phyloP scores from a whole-genome alignment of 768 basidiomycete species.

The Lanmaoa pseudosensibilis region DNA sequence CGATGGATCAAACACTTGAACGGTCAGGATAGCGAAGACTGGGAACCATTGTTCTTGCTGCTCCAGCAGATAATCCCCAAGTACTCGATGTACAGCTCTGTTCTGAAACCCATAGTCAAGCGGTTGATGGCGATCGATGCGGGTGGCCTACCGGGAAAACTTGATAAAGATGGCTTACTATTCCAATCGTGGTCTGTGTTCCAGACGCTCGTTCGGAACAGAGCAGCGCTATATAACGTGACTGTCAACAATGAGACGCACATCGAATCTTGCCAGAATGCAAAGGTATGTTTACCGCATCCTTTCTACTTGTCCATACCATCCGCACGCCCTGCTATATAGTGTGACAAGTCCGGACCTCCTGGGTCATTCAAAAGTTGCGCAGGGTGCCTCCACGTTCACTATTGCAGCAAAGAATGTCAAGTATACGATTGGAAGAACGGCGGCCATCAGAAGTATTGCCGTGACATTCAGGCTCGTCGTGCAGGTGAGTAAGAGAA shows the following conservation, averaged over 20 bases:
- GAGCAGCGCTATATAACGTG: slow-evolving; percentile 12
- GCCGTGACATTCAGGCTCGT: slow-evolving; percentile 28
- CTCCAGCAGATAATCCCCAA: slow-evolving; percentile 26
- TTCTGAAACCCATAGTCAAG: slow-evolving; percentile 19
- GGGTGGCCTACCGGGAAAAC: slow-evolving; percentile 10
- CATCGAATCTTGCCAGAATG: slow-evolving; percentile 27
- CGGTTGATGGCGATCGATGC: slow-evolving; percentile 16
- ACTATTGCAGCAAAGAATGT: slow-evolving; percentile 34
- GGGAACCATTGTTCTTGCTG: slow-evolving; percentile 29
- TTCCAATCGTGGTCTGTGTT: slow-evolving; percentile 23
- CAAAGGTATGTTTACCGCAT: slow-evolving; percentile 15
- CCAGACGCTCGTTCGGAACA: slow-evolving; percentile 18
- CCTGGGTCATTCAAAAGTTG: slow-evolving; percentile 29
- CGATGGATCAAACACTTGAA: slow-evolving; percentile 25
- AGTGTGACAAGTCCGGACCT: slow-evolving; percentile 30
- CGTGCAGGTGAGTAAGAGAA: slow-evolving; percentile 20
- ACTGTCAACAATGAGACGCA: slow-evolving; percentile 10
- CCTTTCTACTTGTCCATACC: not conserved
- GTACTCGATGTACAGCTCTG: slow-evolving; percentile 27
- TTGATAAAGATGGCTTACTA: slow-evolving; percentile 16
- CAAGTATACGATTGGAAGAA: slow-evolving; percentile 32
- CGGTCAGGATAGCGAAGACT: slow-evolving; percentile 24
- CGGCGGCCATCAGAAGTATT: slow-evolving; percentile 28
- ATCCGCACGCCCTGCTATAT: not conserved
- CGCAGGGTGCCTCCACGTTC: slow-evolving; percentile 29